A percentile compares a stretch with the other conserved stretches of the same genome.
phyloP scores from a whole-genome alignment of 352 stramenopile genomes.

The Hyphochytrium catenoides region DNA sequence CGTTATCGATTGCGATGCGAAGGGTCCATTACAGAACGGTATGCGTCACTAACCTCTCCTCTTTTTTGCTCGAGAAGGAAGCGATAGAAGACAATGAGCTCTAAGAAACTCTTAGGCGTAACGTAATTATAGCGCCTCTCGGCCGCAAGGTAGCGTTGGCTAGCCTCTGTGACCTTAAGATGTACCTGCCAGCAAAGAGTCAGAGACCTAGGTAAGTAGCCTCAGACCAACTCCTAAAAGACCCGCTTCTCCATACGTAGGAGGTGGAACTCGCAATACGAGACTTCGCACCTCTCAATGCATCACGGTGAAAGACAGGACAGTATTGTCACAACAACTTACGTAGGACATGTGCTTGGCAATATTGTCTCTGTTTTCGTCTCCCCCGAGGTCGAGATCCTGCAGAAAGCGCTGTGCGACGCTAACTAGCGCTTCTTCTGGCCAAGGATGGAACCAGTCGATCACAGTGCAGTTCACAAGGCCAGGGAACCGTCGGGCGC shows the following conservation, averaged over 20 bases:
- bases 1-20: too few species aligned
- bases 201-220: too few species aligned
- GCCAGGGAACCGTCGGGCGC: conserved; percentile 73
- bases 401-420: conserved; percentile 59
- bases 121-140: conserved; percentile 94
- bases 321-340: background rate
- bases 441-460: conserved; percentile 79
- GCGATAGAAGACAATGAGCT: conserved; percentile 95
- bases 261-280: conserved; percentile 31
- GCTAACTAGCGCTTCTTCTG: conserved; percentile 62
- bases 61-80: conserved; percentile 85
- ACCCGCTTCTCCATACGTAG: conserved; percentile 54
- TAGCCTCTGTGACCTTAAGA: conserved; percentile 86
- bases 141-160: conserved; percentile 77
- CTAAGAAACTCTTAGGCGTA: conserved; percentile 92
- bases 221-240: conserved; percentile 33
- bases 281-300: conserved; percentile 22
- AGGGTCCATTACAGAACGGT: too few species aligned
- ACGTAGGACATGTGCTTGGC: conserved; percentile 88
- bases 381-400: conserved; percentile 11
- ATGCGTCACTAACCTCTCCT: conserved; percentile 36
- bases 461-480: conserved; percentile 81
- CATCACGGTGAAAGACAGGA: conserved; percentile 5
- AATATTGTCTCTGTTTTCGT: conserved; percentile 57
- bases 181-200: conserved; percentile 76